Evolutionary conservation across 177 flowering plant genomes (phyloP), one percentile per base, ranked within the genome.

Genomic region (Vitis hybrid): DNA sequence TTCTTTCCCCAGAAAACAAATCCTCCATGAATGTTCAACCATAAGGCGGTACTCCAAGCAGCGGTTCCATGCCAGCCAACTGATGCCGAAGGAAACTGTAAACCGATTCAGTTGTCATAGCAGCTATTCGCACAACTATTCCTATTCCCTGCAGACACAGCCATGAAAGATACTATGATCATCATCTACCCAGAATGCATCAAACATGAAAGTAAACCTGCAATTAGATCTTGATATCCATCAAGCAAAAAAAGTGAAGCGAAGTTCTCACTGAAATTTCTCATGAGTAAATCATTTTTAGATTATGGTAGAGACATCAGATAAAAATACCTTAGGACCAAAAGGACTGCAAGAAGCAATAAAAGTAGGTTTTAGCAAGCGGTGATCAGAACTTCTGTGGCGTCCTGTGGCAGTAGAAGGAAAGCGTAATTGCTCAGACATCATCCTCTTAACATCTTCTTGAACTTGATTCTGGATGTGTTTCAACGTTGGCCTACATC

Each of bases 261-360:
- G 17, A 54, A 54, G n/a, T 54, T 54, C 10, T 1, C n/a, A 54
- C 0, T 12, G n/a, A 54, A 54, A n/a, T 13, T 54, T 54, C 23
- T 21, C 17, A 12, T n/a, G 10, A 54, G 1, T 54, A 14, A 13
- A 54, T 54, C 21, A 19, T 19, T 19, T 19, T 19, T 19, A 19
- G 21, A 19, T 1, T 19, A 19, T 19, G 21, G 21, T 19, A 19
- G 21, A 19, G 21, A 19, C 4, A 54, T 21, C 45, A 0, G 13
- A 18, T 32, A 13, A 32, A 69, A 17, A 61, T 84, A 90, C 99
- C 98, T 93, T 85, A 10, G 88, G 92, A 57, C 98, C 99, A 79
- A 95, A 93, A 19, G 73, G 64, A 76, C 97, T 95, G 71, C 94
- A 88, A 32, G 97, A 93, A 74, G 88, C 92, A 71, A 95, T 69